phyloP scores from a whole-genome alignment of 2,329 filamentous ascomycete genomes.

The Nemania sp. region DNA sequence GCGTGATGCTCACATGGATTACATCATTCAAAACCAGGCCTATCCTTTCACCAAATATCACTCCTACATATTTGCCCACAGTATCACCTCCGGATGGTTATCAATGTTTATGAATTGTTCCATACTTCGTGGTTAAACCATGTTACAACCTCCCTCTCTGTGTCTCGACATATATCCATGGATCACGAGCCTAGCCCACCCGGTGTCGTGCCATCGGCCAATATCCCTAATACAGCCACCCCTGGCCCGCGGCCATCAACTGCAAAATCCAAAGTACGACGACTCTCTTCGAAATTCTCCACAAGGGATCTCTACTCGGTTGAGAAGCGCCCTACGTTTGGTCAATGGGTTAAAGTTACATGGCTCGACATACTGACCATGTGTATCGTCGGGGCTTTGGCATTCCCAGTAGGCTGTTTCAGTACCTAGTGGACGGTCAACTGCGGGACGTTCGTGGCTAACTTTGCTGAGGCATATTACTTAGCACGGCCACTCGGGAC shows the following conservation, averaged over 20 bases:
- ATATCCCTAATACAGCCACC: neutral
- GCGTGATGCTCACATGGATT: neutral
- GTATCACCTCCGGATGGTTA: neutral
- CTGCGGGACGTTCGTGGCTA: neutral
- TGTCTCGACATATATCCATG: conserved; percentile 1
- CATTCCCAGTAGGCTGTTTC: conserved; percentile 38
- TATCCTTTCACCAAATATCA: neutral
- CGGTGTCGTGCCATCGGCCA: conserved; percentile 3
- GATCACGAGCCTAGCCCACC: neutral
- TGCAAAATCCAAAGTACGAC: conserved; percentile 2
- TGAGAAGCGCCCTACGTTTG: conserved; percentile 33
- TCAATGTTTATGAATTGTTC: conserved; percentile 10
- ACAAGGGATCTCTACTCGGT: conserved; percentile 14
- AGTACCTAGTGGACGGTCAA: neutral
- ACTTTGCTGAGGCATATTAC: conserved; percentile 28
- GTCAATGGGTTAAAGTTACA: conserved; percentile 60
- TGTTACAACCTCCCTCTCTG: neutral
- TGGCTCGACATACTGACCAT: conserved; percentile 66
- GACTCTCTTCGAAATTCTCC: conserved; percentile 5
- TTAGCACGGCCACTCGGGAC: conserved; percentile 19
- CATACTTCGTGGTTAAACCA: neutral
- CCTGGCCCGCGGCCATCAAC: neutral
- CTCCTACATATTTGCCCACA: conserved; percentile 9
- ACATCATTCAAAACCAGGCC: neutral
- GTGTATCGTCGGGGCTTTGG: conserved; percentile 54